phyloP scores from a whole-genome alignment of 257 asterid genomes.

The Lycium barbarum region DNA sequence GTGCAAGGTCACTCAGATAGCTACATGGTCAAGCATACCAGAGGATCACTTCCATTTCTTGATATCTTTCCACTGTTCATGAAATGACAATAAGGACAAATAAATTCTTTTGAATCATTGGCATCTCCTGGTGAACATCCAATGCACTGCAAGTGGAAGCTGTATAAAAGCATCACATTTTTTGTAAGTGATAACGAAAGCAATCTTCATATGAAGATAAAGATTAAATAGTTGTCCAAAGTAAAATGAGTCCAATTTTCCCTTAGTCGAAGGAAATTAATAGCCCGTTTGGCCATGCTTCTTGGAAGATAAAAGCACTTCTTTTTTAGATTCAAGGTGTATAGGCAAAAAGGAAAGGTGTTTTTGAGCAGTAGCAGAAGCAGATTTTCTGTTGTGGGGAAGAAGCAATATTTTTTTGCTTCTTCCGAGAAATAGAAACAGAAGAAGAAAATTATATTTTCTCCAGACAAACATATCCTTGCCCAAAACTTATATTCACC shows the following conservation, averaged over 20 bases:
- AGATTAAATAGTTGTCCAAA: background rate
- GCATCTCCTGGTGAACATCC: constrained; percentile 49
- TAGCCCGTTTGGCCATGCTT: background rate
- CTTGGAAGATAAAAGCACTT: background rate
- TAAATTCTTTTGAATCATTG: constrained; percentile 31
- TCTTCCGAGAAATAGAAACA: background rate
- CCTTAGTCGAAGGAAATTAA: background rate
- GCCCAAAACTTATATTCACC: background rate
- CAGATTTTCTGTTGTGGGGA: background rate
- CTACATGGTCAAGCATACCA: constrained; percentile 54
- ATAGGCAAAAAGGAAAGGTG: background rate
- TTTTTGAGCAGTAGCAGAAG: background rate
- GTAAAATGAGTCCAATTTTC: background rate
- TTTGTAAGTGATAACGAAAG: background rate
- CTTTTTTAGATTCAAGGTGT: background rate
- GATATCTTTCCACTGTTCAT: constrained; percentile 57
- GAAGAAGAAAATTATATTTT: background rate
- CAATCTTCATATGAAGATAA: constrained; percentile 11
- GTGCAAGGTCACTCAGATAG: constrained; percentile 26
- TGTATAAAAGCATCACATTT: constrained; percentile 42
- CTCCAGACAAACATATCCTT: background rate
- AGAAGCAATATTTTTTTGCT: background rate
- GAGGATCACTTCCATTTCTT: constrained; percentile 51
- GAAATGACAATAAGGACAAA: constrained; percentile 69
- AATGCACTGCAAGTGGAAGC: constrained; percentile 70